Evolutionary conservation across 2,329 filamentous ascomycete genomes (phyloP).

Genomic region (Phialocephala subalpina): DNA sequence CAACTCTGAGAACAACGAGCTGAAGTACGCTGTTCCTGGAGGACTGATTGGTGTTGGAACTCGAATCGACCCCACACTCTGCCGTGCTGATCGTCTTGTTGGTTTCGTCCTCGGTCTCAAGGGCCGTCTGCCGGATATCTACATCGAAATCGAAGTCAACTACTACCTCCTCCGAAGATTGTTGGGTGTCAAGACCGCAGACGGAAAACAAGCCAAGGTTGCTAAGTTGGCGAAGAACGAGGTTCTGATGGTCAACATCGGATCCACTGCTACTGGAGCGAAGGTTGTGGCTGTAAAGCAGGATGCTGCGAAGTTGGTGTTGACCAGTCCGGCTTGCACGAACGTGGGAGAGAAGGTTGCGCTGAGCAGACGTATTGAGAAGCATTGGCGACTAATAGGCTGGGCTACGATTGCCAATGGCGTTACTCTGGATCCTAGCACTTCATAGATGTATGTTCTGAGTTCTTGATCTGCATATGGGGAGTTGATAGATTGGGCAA

Average conservation of each 20-base stretch:
- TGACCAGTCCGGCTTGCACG: conserved; percentile 95
- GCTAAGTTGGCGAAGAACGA: conserved; percentile 98
- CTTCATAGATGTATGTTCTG: conserved; percentile 33
- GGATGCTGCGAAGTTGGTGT: conserved; percentile 92
- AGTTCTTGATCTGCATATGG: conserved; percentile 32
- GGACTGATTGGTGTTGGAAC: conserved; percentile 98
- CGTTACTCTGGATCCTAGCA: conserved; percentile 45
- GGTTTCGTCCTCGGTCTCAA: conserved; percentile 97
- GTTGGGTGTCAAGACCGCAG: conserved; percentile 95
- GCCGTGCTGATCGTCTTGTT: conserved; percentile 97
- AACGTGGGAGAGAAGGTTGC: conserved; percentile 99
- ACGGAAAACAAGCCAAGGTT: conserved; percentile 99
- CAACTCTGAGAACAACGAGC: conserved; percentile 97
- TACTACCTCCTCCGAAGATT: conserved; percentile 96
- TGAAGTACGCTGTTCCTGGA: conserved; percentile 97
- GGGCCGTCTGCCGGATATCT: conserved; percentile 93
- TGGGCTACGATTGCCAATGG: conserved; percentile 70
- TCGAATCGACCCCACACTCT: conserved; percentile 95
- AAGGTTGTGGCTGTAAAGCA: conserved; percentile 98
- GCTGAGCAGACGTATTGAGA: conserved; percentile 94
- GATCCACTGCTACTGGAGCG: conserved; percentile 94
- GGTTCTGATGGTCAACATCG: conserved; percentile 99
- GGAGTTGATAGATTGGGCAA: conserved; percentile 40
- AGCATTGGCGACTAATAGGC: conserved; percentile 96
- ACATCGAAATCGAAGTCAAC: conserved; percentile 98